Conservation (phyloP, 441 rosid species). For the Eruca vesicaria region DNA sequence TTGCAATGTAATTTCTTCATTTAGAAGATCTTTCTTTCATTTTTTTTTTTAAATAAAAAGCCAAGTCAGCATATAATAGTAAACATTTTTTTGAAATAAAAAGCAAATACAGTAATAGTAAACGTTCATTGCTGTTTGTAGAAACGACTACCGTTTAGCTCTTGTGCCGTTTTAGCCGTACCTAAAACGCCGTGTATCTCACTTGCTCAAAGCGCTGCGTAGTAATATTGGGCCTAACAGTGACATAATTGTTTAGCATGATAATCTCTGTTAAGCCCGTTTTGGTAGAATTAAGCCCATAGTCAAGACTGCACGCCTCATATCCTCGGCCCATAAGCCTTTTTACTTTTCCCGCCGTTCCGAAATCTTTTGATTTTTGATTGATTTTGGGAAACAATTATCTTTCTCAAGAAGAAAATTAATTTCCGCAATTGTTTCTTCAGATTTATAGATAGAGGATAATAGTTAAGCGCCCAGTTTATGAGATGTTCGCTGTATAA, state of each 20-base stretch:
- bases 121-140: background rate
- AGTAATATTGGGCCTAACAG: background rate
- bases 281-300: background rate
- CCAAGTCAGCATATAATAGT: background rate
- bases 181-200: background rate
- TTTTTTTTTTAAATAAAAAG: background rate
- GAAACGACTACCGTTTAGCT: background rate
- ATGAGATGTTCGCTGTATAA: background rate
- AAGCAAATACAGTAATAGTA: background rate
- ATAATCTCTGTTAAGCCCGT: background rate
- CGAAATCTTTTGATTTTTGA: background rate
- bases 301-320: background rate
- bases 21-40: background rate
- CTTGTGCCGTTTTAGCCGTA: background rate
- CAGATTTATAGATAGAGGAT: too few species aligned
- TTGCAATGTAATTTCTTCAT: background rate
- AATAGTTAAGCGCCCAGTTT: too few species aligned
- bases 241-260: background rate
- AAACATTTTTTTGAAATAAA: background rate
- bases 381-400: background rate
- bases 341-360: slow-evolving; percentile 52
- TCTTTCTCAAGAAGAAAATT: too few species aligned
- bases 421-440: too few species aligned
- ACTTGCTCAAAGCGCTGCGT: background rate
- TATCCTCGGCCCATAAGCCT: slow-evolving; percentile 1